phyloP scores from a whole-genome alignment of 2,329 filamentous ascomycete genomes.

The Colletotrichum chlorophyti region DNA sequence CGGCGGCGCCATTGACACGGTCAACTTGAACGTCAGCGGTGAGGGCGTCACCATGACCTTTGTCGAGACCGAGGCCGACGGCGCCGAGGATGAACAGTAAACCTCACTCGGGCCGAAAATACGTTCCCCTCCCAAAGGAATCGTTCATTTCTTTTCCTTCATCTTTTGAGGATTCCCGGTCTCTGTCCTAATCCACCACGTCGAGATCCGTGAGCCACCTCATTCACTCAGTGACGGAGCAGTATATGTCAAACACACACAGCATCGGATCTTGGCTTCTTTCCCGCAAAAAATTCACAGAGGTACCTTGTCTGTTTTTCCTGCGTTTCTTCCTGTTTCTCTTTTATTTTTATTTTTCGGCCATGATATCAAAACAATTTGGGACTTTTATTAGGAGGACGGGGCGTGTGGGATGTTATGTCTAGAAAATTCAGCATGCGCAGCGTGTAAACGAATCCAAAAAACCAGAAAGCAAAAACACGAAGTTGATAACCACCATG shows the following conservation, averaged over 20 bases:
- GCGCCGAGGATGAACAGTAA: constrained; percentile 37
- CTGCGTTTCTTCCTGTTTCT: not conserved
- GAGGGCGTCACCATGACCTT: constrained; percentile 56
- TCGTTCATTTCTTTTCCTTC: not conserved
- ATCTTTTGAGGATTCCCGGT: constrained; percentile 1
- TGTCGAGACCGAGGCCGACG: constrained; percentile 47
- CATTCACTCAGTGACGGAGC: constrained; percentile 5
- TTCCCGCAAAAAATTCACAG: not conserved
- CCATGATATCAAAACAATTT: constrained; percentile 23
- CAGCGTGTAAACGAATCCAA: constrained; percentile 1
- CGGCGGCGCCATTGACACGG: constrained; percentile 44
- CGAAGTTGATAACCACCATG: too few species aligned
- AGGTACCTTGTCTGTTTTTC: not conserved
- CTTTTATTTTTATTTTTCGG: not conserved
- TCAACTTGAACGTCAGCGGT: constrained; percentile 53
- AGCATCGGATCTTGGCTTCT: too few species aligned
- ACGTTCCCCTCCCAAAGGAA: not conserved
- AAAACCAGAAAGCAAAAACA: too few species aligned
- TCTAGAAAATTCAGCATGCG: constrained; percentile 23
- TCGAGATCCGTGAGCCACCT: not conserved
- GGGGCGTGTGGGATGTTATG: not conserved
- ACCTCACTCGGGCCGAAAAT: constrained; percentile 5
- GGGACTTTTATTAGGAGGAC: too few species aligned
- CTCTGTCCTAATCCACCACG: constrained; percentile 15
- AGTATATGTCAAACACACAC: not conserved